Base-by-base conservation (phyloP, 2,329 filamentous ascomycete genomes). In the Trichophyton benhamiae region DNA sequence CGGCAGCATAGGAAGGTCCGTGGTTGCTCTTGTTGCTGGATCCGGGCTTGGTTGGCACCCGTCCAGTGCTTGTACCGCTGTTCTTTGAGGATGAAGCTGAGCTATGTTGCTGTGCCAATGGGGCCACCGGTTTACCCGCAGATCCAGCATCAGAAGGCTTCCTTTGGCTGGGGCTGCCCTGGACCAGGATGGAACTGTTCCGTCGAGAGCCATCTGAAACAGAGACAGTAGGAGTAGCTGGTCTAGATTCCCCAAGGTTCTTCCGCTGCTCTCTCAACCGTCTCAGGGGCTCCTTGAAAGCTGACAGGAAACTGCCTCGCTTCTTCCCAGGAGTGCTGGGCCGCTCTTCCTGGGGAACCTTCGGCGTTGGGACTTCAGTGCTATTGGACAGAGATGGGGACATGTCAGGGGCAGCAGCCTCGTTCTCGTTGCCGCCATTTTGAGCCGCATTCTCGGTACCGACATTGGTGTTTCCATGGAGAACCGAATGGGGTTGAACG, bases 61-160 rank as follows among this genome's bases (percentile, higher is more conserved):
- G 33, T 3, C 33, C 11, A 13, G 33, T 4, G 30, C 61, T 52
- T 7, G 13, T 59, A 53, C 41, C 53, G 62, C 67, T 63, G 63
- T 61, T 52, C 52, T 65, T 66, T 20, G 67, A 62, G 36, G 68
- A 66, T 2, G 72, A 67, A n/a, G 71, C 70, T 59, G 71, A 76
- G 4, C 67, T 67, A 38, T 69, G 68, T 42, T 69, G 68, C 49
- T 76, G 74, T 15, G 77, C 70, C 0, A 74, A 70, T 4, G 72
- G 67, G 4, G 78, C 66, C 13, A 72, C 70, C 61, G 70, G 69
- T 33, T 74, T 72, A 3, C 76, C 76, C 30, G 72, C 71, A 2
- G 75, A 76, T 30, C 63, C 63, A 46, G 61, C 65, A 27, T 69
- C 68, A 25, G 60, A 60, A 60, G 69, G 61, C 60, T 67, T 36